These are phyloP conservation scores for Pyrus hybrid DNA, from an alignment of 331 rosid species.

Conservation along the genomic window DNA sequence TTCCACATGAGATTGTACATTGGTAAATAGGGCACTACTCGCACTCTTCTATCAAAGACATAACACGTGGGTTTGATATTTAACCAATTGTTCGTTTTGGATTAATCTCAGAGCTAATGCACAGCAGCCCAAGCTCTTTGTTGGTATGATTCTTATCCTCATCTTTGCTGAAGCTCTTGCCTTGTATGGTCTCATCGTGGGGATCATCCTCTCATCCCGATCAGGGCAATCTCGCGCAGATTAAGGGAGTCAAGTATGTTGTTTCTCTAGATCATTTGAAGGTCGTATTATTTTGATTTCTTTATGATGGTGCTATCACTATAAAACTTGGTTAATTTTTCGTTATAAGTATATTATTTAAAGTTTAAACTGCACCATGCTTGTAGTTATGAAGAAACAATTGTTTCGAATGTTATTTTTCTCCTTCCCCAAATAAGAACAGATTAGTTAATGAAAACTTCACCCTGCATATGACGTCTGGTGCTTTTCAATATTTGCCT, in stretches of 20 bases:
- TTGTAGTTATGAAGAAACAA: conserved; percentile 3
- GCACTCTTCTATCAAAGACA: background rate
- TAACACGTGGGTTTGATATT: background rate
- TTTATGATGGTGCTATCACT: background rate
- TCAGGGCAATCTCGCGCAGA: conserved; percentile 77
- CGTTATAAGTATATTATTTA: background rate
- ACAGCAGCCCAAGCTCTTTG: conserved; percentile 82
- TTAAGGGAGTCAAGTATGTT: conserved; percentile 9
- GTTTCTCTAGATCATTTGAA: background rate
- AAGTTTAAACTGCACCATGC: background rate
- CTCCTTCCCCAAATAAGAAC: background rate
- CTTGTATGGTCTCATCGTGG: conserved; percentile 76
- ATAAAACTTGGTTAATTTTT: background rate
- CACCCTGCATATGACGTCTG: background rate
- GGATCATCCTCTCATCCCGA: conserved; percentile 75
- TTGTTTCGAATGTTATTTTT: background rate
- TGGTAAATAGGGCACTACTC: too few species aligned
- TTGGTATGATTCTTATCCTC: conserved; percentile 73
- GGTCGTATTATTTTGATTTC: background rate
- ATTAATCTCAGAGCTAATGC: conserved; percentile 59
- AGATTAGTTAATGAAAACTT: background rate
- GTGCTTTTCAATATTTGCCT: background rate
- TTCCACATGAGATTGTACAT: background rate
- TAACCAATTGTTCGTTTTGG: background rate
- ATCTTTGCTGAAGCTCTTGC: conserved; percentile 80